Evolutionary conservation across 1,139 yeast species (phyloP), one percentile per base, ranked within the genome.

Genomic region (Geotrichum candidum): DNA sequence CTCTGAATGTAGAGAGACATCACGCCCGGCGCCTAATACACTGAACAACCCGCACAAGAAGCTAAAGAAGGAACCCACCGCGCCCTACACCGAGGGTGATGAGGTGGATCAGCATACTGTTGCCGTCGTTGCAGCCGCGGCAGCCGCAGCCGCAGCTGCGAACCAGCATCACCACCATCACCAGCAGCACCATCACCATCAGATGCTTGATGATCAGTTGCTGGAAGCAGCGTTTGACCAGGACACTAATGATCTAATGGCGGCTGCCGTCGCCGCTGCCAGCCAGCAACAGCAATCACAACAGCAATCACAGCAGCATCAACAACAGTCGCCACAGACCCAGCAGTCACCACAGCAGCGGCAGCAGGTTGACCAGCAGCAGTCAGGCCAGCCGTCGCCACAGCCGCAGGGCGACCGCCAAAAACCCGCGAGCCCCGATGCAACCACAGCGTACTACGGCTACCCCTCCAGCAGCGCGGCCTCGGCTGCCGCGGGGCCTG

Each of bases 1-100:
- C 72, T 78, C 82, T 1, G 87, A 84, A 61, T 92, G 98, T 74
- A 80, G 90, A 58, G 82, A 81, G 25, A 69, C 78, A 7, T 64
- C 69, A 15, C 65, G 72, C 3, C 73, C 73, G 10, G 67, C 72
- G 15, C 67, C 72, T 22, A 51, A 45, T 31, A 57, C 53, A 13
- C 56, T 54, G 15, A 46, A 38, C 13, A 55, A 45, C 22, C 38
- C 31, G 15, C 53, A 27, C 31, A 69, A 69, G 58, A 60, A 72
- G 11, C 58, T 62, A 54, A 67, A 68, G 62, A 65, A 67, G 57
- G 68, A 65, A 15, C 57, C 52, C 22, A 54, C 25, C 33, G 52
- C 45, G 15, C 62, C 61, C 22, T 63, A 59, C 13, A 61, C 58
- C 13, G 62, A 48, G 5, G 57, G 52, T 27, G 54, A 55, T 22